Conservation (phyloP, 2,329 filamentous ascomycete species). For the Monilinia laxa region DNA sequence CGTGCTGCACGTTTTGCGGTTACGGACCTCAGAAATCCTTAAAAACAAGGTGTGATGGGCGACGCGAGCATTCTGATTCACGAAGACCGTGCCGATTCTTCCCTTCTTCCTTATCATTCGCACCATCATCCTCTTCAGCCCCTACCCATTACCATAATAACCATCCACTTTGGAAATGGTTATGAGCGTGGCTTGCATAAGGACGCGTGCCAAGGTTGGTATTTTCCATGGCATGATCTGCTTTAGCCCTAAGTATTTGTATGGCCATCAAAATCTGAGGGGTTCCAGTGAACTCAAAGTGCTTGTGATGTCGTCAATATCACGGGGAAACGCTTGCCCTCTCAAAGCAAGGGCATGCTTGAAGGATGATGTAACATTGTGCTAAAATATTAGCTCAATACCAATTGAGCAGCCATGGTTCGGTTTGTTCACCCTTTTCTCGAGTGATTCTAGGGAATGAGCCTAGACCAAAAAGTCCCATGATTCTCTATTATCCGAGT, state of each 20-base stretch:
- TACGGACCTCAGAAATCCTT: constrained; percentile 11
- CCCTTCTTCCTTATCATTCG: constrained; percentile 5
- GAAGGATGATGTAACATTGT: not conserved
- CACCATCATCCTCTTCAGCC: not conserved
- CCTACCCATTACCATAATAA: not conserved
- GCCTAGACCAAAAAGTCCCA: not conserved
- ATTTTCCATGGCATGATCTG: constrained; percentile 11
- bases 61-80: not conserved
- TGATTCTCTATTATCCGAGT: not conserved
- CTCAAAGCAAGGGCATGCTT: constrained; percentile 12
- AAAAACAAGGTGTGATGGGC: not conserved
- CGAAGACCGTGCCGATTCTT: constrained; percentile 3
- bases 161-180: not conserved
- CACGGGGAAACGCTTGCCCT: constrained; percentile 13
- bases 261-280: constrained; percentile 5
- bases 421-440: not conserved
- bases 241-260: not conserved
- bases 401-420: not conserved
- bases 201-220: constrained; percentile 4
- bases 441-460: not conserved
- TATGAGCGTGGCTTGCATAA: constrained; percentile 17
- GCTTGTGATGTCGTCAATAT: constrained; percentile 9
- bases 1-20: constrained; percentile 18
- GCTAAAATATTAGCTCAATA: not conserved
- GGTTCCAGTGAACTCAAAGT: constrained; percentile 6